Evolutionary conservation across 768 basidiomycete species (phyloP), one percentile per base, ranked within the genome.

Genomic region (Peribolospora kevripleyi): DNA sequence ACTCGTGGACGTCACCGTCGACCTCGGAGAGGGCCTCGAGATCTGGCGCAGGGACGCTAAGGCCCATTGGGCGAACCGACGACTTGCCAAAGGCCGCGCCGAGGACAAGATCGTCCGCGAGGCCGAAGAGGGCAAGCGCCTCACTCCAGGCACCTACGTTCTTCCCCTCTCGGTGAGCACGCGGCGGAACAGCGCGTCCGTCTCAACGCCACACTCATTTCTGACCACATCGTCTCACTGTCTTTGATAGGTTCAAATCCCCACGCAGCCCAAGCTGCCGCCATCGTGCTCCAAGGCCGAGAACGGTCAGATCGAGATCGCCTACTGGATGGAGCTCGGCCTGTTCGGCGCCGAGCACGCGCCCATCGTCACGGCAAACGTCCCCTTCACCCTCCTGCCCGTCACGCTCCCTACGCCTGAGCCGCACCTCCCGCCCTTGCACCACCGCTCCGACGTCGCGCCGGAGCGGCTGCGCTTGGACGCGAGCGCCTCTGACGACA

Each of bases 1-100:
- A 59, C 60, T 64, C 25, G 63, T 61, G 36, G 63, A 64, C 56
- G 62, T 64, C 42, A 61, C 60, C 52, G 62, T 60, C 59, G 61
- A 64, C 58, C 50, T 64, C 9, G 55, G 60, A 42, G 59, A 56
- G 50, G 63, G 63, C 3, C 41, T 64, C 25, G 51, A 57, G 48
- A 61, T 64, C 53, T 64, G 63, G 63, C 60, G 61, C 46, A 50
- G 60, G 39, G 63, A 64, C 49, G 63, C 61, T n/a, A 53, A 58
- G 42, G 43, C 54, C 4, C 25, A 54, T 39, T 54, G 54, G 40
- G 53, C 54, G 39, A 25, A 25, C 25, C 25, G 25, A 25, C 25
- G 25, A 25, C 25, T 25, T 25, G 51, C 45, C 14, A 55, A 56
- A 6, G 48, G 55, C 6, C 39, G 55, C 5, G 52, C 48, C n/a